Base-by-base conservation (phyloP, 2,329 filamentous ascomycete species). In the Cladophialophora yegresii region DNA sequence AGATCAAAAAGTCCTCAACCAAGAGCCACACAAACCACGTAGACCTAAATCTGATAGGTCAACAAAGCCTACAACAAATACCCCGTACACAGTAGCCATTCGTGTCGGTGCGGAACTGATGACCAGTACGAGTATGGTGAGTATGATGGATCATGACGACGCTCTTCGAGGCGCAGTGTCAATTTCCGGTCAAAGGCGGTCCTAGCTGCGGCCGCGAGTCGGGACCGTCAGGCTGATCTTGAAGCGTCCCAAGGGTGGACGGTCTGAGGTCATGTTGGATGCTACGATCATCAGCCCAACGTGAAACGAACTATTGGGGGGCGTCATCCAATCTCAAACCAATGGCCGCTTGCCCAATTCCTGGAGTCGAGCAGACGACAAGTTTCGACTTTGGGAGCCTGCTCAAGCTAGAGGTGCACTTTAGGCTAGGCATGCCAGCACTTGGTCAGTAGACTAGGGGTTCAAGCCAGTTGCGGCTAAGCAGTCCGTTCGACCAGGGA, bases 231-330 rank as follows among this genome's bases (percentile, higher is more conserved):
- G 26, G 26, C 26, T 28, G 26, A 28, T 28, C 26, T 28, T 28
- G 26, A 28, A 28, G 26, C 26, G 26, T 28, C 26, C 26, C 26
- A 6, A 3, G 36, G 36, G 16, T 43, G 36, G n/a, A 43, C 36
- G 2, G 36, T 43, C 36, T 43, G 36, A n/a, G 36, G 36, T 43
- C 36, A n/a, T 43, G 13, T 16, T 6, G 16, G 36, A 43, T 6
- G 36, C n/a, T 43, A 16, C 13, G 36, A 63, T 60, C 56, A 51
- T 43, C 62, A 26, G 26, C 23, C 51, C 26, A 49, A 64, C 32
- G 30, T 64, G 62, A 64, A 64, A 64, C 62, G 36, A 56, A 28
- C 62, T 60, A 64, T 51, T 6, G n/a, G 26, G 26, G 49, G n/a
- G n/a, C n/a, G n/a, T n/a, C 16, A 12, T 55, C 36, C 16, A 23